A percentile compares a stretch with the other conserved stretches of the same genome.
Evolutionary conservation across 1,284 basidiomycete species (phyloP).

Genomic region (Serendipita sp.): DNA sequence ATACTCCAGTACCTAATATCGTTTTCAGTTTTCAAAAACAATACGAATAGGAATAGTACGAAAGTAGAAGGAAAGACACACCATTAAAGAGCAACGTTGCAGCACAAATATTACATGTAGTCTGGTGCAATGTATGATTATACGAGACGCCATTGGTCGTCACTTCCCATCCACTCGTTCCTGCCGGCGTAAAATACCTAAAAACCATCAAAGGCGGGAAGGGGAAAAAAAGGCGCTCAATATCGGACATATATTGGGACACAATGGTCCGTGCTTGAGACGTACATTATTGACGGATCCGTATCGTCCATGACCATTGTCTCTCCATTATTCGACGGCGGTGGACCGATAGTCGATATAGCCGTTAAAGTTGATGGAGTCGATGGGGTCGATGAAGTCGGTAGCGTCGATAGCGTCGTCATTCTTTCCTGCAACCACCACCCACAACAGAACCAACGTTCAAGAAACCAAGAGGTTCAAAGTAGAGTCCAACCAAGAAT

Average conservation of each 20-base stretch:
- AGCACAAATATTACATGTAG: neutral
- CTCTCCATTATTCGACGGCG: neutral
- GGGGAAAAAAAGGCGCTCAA: neutral
- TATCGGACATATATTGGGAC: no score
- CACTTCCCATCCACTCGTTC: neutral
- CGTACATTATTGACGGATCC: neutral
- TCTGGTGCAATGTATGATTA: slow-evolving; percentile 3
- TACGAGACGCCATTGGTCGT: neutral
- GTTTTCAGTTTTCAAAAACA: no score
- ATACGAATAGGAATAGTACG: neutral
- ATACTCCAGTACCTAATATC: neutral
- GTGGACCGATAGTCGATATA: neutral
- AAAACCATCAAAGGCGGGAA: neutral
- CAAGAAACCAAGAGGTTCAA: no score
- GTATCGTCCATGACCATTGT: neutral
- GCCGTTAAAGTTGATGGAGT: no score
- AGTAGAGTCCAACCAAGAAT: no score
- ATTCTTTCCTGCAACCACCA: no score
- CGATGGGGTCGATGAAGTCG: no score
- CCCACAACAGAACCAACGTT: no score
- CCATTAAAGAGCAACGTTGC: neutral
- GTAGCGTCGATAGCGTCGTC: no score
- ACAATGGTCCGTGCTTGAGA: neutral
- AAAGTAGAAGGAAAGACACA: neutral
- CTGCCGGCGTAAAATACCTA: neutral